Conservation (phyloP, 129 eudicot species). For the Artemisia tridentata region DNA sequence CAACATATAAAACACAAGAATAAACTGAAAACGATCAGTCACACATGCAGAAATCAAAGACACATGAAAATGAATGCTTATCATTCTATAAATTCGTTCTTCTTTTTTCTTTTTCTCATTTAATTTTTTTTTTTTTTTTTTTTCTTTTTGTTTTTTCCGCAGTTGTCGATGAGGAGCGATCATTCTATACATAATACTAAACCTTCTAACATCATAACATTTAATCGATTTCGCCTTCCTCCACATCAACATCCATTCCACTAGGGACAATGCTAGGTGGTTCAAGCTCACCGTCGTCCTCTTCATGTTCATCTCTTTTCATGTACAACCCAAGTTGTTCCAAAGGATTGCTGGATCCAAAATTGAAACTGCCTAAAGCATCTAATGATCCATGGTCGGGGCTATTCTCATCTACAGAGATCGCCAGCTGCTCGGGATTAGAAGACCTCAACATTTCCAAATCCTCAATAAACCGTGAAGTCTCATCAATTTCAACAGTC, state of each 20-base stretch:
- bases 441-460: conserved; percentile 69
- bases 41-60: conserved; percentile 25
- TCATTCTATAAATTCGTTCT: conserved; percentile 18
- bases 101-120: too few relatives aligned
- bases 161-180: not conserved
- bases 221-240: conserved; percentile 94
- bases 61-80: conserved; percentile 20
- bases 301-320: conserved; percentile 85
- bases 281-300: conserved; percentile 79
- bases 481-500: conserved; percentile 87
- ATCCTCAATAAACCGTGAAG: conserved; percentile 68
- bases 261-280: conserved; percentile 29
- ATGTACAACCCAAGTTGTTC: conserved; percentile 90
- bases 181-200: conserved; percentile 37
- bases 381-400: conserved; percentile 65
- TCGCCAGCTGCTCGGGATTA: conserved; percentile 49
- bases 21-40: conserved; percentile 22
- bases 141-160: not conserved
- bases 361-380: conserved; percentile 77
- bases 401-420: conserved; percentile 60
- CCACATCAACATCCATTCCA: conserved; percentile 45
- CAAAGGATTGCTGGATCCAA: conserved; percentile 76
- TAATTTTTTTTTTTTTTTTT: not conserved
- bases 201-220: conserved; percentile 19
- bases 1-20: not conserved